phyloP scores from a whole-genome alignment of 805 yeast species.

The Wickerhamiella alocasiicola region DNA sequence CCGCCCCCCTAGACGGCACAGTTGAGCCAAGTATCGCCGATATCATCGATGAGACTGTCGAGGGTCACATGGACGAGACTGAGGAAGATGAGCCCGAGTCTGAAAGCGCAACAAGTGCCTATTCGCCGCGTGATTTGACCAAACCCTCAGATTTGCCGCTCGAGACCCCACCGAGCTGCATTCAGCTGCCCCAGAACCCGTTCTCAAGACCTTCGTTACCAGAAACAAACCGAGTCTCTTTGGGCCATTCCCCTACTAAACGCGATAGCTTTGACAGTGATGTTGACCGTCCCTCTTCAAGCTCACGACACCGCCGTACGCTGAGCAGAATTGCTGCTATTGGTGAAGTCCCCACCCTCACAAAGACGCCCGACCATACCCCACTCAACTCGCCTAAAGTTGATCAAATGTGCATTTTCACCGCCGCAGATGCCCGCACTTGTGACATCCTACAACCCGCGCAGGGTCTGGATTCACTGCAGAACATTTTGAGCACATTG shows the following conservation, averaged over 20 bases:
- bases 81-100: not conserved
- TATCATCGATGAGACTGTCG: not conserved
- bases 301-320: constrained; percentile 10
- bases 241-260: constrained; percentile 3
- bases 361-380: constrained; percentile 9
- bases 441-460: not conserved
- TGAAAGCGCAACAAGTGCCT: not conserved
- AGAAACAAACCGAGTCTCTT: not conserved
- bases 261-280: constrained; percentile 5
- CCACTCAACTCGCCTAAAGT: constrained; percentile 13
- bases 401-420: constrained; percentile 9
- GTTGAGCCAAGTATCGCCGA: not conserved
- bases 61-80: not conserved
- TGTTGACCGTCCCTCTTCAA: not conserved
- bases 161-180: not conserved
- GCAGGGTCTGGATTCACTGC: constrained; percentile 15
- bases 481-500: constrained; percentile 25
- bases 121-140: not conserved
- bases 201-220: not conserved
- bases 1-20: not conserved
- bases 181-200: not conserved
- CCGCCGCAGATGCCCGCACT: constrained; percentile 1
- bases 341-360: constrained; percentile 6
- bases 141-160: not conserved
- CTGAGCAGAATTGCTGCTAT: constrained; percentile 13